These are phyloP conservation scores for Lathyrus oleraceus DNA, from an alignment of 306 rosid species.

Conservation along the genomic window DNA sequence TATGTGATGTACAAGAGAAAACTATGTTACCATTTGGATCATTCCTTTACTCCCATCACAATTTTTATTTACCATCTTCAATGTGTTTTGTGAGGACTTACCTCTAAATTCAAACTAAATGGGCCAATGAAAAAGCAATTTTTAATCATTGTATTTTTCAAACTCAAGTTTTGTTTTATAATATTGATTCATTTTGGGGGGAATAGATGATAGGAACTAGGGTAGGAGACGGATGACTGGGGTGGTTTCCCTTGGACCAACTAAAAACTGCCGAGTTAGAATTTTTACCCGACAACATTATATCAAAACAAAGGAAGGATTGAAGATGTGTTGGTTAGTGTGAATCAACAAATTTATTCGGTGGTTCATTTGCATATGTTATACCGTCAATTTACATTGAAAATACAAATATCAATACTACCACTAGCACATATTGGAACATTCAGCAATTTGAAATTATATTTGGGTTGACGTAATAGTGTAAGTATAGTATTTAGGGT, in stretches of 20 bases:
- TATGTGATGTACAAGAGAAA: too few species aligned
- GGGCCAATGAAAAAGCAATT: not conserved
- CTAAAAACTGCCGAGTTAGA: slow-evolving; percentile 72
- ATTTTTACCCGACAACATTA: slow-evolving; percentile 78
- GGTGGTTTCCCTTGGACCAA: slow-evolving; percentile 58
- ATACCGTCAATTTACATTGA: too few species aligned
- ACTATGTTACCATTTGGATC: too few species aligned
- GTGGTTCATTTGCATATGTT: too few species aligned
- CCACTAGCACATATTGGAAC: too few species aligned
- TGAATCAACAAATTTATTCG: slow-evolving; percentile 51
- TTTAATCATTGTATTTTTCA: not conserved
- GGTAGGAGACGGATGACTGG: slow-evolving; percentile 49
- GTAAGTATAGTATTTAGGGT: too few species aligned
- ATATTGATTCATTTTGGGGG: slow-evolving; percentile 18
- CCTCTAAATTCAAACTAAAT: not conserved
- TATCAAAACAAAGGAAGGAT: slow-evolving; percentile 75
- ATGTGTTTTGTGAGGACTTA: too few species aligned
- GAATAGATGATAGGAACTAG: slow-evolving; percentile 56
- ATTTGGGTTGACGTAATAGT: too few species aligned
- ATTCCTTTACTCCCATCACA: too few species aligned
- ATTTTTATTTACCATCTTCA: too few species aligned
- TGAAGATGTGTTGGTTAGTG: slow-evolving; percentile 64
- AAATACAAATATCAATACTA: too few species aligned
- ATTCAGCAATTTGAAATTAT: too few species aligned
- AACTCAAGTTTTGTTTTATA: slow-evolving; percentile 12